Base-by-base conservation (phyloP, 169 alveolate species). In the Eimeria zaria region DNA sequence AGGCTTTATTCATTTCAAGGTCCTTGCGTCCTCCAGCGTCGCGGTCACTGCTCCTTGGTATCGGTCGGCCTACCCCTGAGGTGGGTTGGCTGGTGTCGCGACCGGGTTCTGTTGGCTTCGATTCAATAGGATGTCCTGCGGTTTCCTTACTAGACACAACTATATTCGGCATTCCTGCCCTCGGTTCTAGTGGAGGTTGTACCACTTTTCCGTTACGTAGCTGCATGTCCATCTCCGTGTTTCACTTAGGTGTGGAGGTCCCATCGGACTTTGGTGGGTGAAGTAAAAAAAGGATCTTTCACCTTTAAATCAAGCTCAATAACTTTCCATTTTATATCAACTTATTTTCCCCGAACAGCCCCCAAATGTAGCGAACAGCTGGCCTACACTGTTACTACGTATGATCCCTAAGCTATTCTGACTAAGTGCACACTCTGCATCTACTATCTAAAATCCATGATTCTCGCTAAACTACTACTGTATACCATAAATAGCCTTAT, bases 361-460 rank as follows among this genome's bases (percentile, higher is more conserved):
- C 62, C 88, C 88, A 76, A 76, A 76, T 76, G 64, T 76, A 46
- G 88, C 46, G 88, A 44, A 46, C 88, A 76, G 88, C 88, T 44
- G 64, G 67, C 64, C 88, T 76, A 46, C 64, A 46, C 88, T 76
- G 88, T 76, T 27, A 46, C 88, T 46, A 76, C 88, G 64, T 76
- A 71, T 30, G 81, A 33, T n/a, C 78, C 78, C 78, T 67, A 58
- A 58, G 67, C 55, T 55, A 2, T 9, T 9, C 60, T 16, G 64
- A 55, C 18, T 55, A 55, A 55, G 24, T 55, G 64, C 64, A 18
- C 64, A 55, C 64, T 2, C 64, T 55, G 27, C 64, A 9, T 55
- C 27, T 18, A 16, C 22, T 11, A 5, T 9, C 22, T 14, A 9
- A 55, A 16, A 18, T 24, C 22, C 27, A 14, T 55, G 16, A 55